Evolutionary conservation across 192 early-diverging fungal species (phyloP).

Genomic region (Coemansia sp.): DNA sequence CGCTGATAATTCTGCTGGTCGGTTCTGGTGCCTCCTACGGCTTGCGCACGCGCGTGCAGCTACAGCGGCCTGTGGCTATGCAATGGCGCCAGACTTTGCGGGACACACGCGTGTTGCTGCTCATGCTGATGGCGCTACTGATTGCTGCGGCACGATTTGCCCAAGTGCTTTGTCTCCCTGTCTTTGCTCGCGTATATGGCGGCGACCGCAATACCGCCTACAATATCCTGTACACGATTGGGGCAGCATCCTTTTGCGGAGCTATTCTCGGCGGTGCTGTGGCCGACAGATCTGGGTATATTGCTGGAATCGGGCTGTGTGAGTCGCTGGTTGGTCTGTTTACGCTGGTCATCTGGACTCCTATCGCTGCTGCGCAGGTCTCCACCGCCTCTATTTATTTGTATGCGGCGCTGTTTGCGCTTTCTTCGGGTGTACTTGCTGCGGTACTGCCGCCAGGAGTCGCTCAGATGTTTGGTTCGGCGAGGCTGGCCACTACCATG

Average conservation of each 20-base stretch:
- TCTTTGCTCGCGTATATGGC: slow-evolving; percentile 20
- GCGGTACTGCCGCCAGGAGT: slow-evolving; percentile 19
- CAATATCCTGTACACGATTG: slow-evolving; percentile 24
- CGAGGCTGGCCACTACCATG: slow-evolving; percentile 21
- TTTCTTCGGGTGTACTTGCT: slow-evolving; percentile 19
- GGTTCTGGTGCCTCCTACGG: slow-evolving; percentile 13
- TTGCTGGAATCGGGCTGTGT: slow-evolving; percentile 29
- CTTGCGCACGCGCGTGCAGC: slow-evolving; percentile 19
- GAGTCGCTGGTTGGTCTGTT: slow-evolving; percentile 25
- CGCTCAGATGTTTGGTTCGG: slow-evolving; percentile 37
- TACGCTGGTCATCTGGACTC: slow-evolving; percentile 31
- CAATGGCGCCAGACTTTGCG: slow-evolving; percentile 5
- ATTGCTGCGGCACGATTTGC: slow-evolving; percentile 22
- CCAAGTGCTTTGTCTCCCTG: slow-evolving; percentile 32
- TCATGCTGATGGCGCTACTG: slow-evolving; percentile 26
- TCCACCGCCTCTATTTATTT: slow-evolving; percentile 22
- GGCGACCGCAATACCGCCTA: background rate
- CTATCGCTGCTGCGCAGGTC: background rate
- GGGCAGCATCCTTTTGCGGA: slow-evolving; percentile 12
- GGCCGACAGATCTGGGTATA: slow-evolving; percentile 23
- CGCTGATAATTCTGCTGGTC: slow-evolving; percentile 22
- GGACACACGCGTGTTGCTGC: slow-evolving; percentile 14
- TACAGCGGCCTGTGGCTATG: background rate
- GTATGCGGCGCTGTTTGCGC: slow-evolving; percentile 28
- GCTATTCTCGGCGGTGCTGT: slow-evolving; percentile 12